Evolutionary conservation across 306 rosid species (phyloP).

Genomic region (Rosa multiflora): DNA sequence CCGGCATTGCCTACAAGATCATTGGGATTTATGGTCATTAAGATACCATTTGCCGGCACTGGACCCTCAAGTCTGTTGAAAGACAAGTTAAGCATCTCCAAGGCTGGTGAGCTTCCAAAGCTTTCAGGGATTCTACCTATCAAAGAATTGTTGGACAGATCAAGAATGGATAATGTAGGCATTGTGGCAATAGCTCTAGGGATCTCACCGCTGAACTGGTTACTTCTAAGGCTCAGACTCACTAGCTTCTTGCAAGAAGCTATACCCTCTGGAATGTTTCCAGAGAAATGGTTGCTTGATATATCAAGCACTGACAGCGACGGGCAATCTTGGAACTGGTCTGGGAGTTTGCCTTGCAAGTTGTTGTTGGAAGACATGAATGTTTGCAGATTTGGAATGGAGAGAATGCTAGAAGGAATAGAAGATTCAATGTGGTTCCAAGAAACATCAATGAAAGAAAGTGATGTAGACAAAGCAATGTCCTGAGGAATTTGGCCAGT

Average conservation of each 20-base stretch:
- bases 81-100: slow-evolving; percentile 78
- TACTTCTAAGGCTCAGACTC: slow-evolving; percentile 60
- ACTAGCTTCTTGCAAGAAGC: slow-evolving; percentile 78
- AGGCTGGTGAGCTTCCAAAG: slow-evolving; percentile 71
- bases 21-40: slow-evolving; percentile 57
- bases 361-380: slow-evolving; percentile 76
- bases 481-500: slow-evolving; percentile 67
- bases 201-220: slow-evolving; percentile 64
- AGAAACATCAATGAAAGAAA: slow-evolving; percentile 84
- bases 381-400: slow-evolving; percentile 68
- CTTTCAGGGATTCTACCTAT: slow-evolving; percentile 66
- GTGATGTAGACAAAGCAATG: slow-evolving; percentile 59
- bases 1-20: slow-evolving; percentile 69
- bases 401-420: slow-evolving; percentile 63
- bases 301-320: slow-evolving; percentile 79
- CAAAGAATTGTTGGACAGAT: slow-evolving; percentile 74
- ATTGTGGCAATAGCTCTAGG: slow-evolving; percentile 60
- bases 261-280: slow-evolving; percentile 69
- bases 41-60: slow-evolving; percentile 70
- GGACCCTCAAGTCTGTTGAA: slow-evolving; percentile 84
- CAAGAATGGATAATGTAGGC: slow-evolving; percentile 77
- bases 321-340: slow-evolving; percentile 67
- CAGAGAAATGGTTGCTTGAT: slow-evolving; percentile 56
- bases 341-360: slow-evolving; percentile 59
- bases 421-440: slow-evolving; percentile 63